Base-by-base conservation (phyloP, 2,329 filamentous ascomycete species). In the Verticillium alfalfae region DNA sequence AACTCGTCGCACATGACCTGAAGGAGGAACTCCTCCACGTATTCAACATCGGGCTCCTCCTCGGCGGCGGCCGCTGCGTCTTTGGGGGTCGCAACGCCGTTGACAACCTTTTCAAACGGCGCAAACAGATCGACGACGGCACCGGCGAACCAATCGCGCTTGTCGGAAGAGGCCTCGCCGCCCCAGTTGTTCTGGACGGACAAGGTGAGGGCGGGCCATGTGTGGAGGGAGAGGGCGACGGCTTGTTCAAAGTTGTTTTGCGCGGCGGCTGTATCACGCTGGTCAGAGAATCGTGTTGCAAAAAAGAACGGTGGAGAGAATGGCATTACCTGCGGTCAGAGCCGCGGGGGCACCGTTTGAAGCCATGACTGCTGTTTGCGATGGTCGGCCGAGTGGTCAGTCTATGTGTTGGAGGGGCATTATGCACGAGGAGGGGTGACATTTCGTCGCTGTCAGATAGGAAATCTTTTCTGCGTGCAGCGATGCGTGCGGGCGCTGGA, bases 1-100 rank as follows among this genome's bases (percentile, higher is more conserved):
- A 98, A 99, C 76, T 99, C 95, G 78, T 98, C 95, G 65, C 90
- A 84, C 89, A 98, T 95, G 64, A 97, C 88, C 70, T 97, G 91
- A 56, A 97, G 80, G 57, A 98, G 81, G 59, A 96, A 87, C 49
- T 89, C 84, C 79, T 98, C 94, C 54, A 97, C 80, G 68, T 97
- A 92, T 66, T 89, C 87, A 18, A 84, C 79, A 68, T 97, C 90
- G 12, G 91, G 81, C 67, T 86, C 83, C 22, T 81, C 77, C 26
- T 67, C 64, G 61, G 64, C 63, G 45, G 61, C 59, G 60, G 41
- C 57, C 60, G 41, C 57, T 60, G 60, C 36, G 65, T 63, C 59
- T 55, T 66, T 59, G 61, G 66, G 66, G 10, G 71, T 66, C 60
- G 66, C 65, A 63, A 78, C 75, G 61, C 64, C 66, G 65, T 66